Evolutionary conservation across 2,329 filamentous ascomycete genomes (phyloP).

Genomic region (Ceratocystiopsis sp.): DNA sequence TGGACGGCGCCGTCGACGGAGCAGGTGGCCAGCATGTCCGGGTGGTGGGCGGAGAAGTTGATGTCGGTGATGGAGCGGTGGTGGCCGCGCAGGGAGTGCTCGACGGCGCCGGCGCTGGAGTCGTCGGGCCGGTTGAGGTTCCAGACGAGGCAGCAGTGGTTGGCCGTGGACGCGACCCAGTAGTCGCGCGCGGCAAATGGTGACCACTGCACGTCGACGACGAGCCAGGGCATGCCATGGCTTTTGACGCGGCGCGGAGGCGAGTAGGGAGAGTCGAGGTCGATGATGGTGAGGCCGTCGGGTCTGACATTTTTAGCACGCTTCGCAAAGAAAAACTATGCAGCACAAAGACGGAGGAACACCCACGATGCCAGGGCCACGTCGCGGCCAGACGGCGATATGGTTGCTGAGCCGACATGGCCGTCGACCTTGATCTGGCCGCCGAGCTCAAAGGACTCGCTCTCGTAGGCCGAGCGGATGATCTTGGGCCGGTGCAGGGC

Average conservation of each 20-base stretch:
- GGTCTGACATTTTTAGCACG: conserved; percentile 29
- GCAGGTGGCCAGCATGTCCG: conserved; percentile 76
- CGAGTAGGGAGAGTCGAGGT: conserved; percentile 77
- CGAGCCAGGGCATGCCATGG: conserved; percentile 82
- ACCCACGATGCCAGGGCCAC: conserved; percentile 68
- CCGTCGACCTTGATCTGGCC: conserved; percentile 68
- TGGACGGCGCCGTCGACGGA: conserved; percentile 87
- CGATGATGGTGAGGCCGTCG: conserved; percentile 78
- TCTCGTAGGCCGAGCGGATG: conserved; percentile 59
- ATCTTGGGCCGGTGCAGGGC: conserved; percentile 37
- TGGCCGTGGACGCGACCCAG: conserved; percentile 88
- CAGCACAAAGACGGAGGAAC: neutral
- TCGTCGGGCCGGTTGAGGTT: conserved; percentile 70
- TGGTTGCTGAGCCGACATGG: conserved; percentile 77
- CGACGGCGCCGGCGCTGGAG: conserved; percentile 52
- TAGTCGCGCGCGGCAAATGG: conserved; percentile 79
- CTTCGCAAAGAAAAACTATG: neutral
- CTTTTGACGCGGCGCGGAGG: conserved; percentile 66
- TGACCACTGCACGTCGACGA: conserved; percentile 93
- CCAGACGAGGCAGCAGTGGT: conserved; percentile 88
- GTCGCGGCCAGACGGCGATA: conserved; percentile 80
- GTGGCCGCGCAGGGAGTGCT: conserved; percentile 70
- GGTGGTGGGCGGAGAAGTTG: conserved; percentile 87
- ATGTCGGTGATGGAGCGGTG: conserved; percentile 86
- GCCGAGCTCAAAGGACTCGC: conserved; percentile 73